Base-by-base conservation (phyloP, 352 stramenopile genomes). In the Stramenopiles sp. region DNA sequence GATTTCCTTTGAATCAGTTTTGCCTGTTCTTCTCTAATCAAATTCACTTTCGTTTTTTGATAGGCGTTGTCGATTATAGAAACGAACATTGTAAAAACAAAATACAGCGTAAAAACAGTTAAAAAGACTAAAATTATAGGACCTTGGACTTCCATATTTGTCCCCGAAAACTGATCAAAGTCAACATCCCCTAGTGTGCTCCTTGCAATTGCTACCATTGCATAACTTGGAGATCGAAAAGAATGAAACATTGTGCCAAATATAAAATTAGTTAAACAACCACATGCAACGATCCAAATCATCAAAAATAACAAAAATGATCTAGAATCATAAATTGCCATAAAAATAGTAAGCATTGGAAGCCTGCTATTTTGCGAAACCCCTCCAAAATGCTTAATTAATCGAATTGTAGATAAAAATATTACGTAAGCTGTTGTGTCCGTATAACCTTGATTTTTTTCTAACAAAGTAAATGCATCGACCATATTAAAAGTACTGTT, bases 41-140 rank as follows among this genome's bases (percentile, higher is more conserved):
- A 53, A 53, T 53, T 13, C 13, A 13, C 38, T 13, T 53, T 53
- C 13, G 38, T 53, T 4, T 13, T 13, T 53, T 53, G 38, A 53
- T 76, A 76, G 4, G 65, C 65, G 30, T 76, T 33, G 13, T 76
- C 65, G 13, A 76, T 76, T 4, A 76, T 76, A 76, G 4, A 13
- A 33, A 76, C 65, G 65, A 76, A 76, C 65, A 76, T 76, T 4
- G 65, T 76, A 76, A 76, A 76, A 4, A 76, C 30, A 20, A 76
- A 33, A 13, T 76, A 76, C 13, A 76, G 7, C 30, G 65, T 76
- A 7, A 76, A 33, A 20, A 31, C 30, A 13, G 30, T 33, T 7
- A 76, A 76, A 13, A 76, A 20, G 13, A 13, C 4, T 33, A 76
- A 33, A 76, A 33, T 4, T 7, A 76, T 76, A 33, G 31, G 30